Evolutionary conservation across 306 rosid species (phyloP), one percentile per base, ranked within the genome.

Genomic region (Prunus mume): DNA sequence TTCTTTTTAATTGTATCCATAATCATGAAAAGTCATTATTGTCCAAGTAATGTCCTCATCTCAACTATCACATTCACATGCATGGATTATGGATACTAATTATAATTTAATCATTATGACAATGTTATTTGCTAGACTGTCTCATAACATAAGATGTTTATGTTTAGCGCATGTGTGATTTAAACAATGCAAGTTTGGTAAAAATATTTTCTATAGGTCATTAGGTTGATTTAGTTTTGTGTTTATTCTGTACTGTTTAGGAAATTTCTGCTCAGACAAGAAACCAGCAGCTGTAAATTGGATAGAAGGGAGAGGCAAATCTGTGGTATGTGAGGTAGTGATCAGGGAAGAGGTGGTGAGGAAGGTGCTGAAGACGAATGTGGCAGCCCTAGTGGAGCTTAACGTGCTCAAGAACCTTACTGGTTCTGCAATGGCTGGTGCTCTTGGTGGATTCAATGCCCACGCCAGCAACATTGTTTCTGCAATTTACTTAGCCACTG

Each of bases 191-290:
- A 6, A 34, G 43, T 6, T 34, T 34, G 43, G 43, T 7, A 7
- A 2, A 38, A 38, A 38, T 38, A 38, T 38, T 38, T 38, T 38
- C 9, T 38, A 7, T 38, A 7, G 43, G 9, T 38, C 2, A 38
- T 38, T 7, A 38, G 43, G 43, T 38, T 38, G 43, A 38, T 38
- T 38, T 38, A 38, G 43, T 7, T 38, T 38, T 38, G 43, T 38
- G 43, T 38, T 38, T 38, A 38, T 49, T 49, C 54, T 49, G 54
- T 14, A 1, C 54, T 61, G 41, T 28, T 15, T 24, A 76, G 82
- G 76, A 50, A 78, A 78, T 13, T 78, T 69, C 63, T 77, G 81
- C 60, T 69, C 81, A 13, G 81, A 77, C 81, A 77, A 77, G 81
- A 77, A 77, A 68, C 65, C 81, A 8, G 65, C 81, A 5, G 76